Conservation (phyloP, 441 rosid genomes). For the Viola pubescens region DNA sequence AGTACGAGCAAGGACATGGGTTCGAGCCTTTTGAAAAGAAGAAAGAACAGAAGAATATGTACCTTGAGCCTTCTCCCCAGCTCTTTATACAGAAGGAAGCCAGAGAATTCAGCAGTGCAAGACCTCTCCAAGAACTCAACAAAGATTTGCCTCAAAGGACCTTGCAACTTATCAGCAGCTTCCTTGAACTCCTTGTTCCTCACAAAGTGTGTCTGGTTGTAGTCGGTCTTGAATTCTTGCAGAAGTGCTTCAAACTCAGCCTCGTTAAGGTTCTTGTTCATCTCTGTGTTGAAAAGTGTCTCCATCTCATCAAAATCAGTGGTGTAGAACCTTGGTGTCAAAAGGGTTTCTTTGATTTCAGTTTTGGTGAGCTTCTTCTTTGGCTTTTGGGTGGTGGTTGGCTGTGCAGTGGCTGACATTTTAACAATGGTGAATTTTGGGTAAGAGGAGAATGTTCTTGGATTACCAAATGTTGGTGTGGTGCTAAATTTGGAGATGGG, state of each 20-base stretch:
- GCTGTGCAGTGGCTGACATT: constrained; percentile 50
- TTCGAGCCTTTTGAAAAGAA: too few relatives aligned
- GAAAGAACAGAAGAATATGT: not conserved
- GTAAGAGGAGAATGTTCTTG: constrained; percentile 24
- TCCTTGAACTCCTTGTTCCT: constrained; percentile 97
- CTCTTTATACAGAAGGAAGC: constrained; percentile 96
- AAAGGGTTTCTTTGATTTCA: constrained; percentile 69
- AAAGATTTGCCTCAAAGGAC: constrained; percentile 78
- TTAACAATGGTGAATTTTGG: constrained; percentile 35
- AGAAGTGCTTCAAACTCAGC: constrained; percentile 76
- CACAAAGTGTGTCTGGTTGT: constrained; percentile 94
- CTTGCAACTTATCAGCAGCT: constrained; percentile 87
- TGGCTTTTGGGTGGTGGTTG: constrained; percentile 25
- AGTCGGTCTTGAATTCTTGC: constrained; percentile 94
- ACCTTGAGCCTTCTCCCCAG: constrained; percentile 98
- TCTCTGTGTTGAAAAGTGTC: constrained; percentile 81
- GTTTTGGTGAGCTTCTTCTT: constrained; percentile 58
- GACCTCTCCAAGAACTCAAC: constrained; percentile 96
- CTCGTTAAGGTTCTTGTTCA: constrained; percentile 86
- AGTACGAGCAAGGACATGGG: too few relatives aligned
- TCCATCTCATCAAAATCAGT: constrained; percentile 98
- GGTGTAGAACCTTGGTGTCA: constrained; percentile 75
- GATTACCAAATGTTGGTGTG: constrained; percentile 27
- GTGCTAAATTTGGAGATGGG: constrained; percentile 53
- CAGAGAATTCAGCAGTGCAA: constrained; percentile 97